These are phyloP conservation scores for Centaurea solstitialis DNA, from an alignment of 129 eudicot species.

Conservation along the genomic window DNA sequence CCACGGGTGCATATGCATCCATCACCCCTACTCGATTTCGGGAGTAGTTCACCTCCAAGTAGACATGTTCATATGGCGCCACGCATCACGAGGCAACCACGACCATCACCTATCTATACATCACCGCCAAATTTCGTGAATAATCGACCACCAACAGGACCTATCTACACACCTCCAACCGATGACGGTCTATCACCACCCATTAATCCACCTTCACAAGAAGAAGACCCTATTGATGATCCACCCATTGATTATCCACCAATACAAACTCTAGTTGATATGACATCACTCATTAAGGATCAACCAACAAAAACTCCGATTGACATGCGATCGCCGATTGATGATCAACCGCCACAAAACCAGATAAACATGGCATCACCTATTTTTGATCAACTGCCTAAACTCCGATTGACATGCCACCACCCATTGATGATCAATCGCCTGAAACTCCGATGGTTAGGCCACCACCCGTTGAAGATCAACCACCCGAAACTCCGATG, in stretches of 20 bases:
- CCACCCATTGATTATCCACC: not conserved
- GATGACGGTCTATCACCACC: constrained; percentile 13
- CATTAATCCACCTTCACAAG: not conserved
- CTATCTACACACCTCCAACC: not conserved
- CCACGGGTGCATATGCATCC: not conserved
- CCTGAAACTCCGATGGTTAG: not conserved
- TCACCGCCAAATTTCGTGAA: constrained; percentile 8
- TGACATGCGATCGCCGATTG: not conserved
- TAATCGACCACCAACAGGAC: not conserved
- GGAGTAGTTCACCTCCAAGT: not conserved
- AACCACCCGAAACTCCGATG: not conserved
- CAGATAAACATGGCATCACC: not conserved
- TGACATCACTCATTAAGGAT: not conserved
- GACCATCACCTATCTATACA: not conserved
- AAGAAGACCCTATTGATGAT: constrained; percentile 2
- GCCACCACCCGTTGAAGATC: not conserved
- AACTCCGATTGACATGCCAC: not conserved
- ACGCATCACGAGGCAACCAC: constrained; percentile 1
- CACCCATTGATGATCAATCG: constrained; percentile 7
- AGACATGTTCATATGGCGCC: not conserved
- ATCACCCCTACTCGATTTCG: not conserved
- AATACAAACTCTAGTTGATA: not conserved
- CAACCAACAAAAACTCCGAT: constrained; percentile 11
- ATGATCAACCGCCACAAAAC: not conserved
- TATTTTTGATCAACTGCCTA: constrained; percentile 13